Evolutionary conservation across 306 rosid species (phyloP), one percentile per base, ranked within the genome.

Genomic region (Citrullus amarus): DNA sequence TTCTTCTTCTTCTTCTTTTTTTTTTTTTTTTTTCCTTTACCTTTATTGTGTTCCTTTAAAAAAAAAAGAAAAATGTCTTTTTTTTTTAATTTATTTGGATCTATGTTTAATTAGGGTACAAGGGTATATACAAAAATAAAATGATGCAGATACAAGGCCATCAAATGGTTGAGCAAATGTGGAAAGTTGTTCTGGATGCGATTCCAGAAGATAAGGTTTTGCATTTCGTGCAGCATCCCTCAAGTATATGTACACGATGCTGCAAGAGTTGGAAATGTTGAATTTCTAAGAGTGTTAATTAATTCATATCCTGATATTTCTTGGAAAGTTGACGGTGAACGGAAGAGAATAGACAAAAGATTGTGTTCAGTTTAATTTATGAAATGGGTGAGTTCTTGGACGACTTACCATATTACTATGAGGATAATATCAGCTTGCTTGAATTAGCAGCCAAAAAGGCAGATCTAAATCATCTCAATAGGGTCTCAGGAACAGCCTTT

Each of bases 401-500:
- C 34, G 2, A 73, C 39, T 62, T 79, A 56, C 16, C 38, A 2
- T 32, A 58, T 13, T 72, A 11, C 28, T 18, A 68, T 1, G n/a
- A 46, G 15, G 30, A 75, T 4, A 43, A 63, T 0, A 79, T 67
- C 51, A 83, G 78, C 50, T 38, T 83, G 28, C 54, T 79, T 2
- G 78, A 79, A 66, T 38, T 66, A 25, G 86, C 74, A 1, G 80
- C 80, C n/a, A 44, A 34, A 38, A 57, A n/a, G 56, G 66, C 86
- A 48, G 55, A 53, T 66, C 62, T 7, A 15, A 69, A 38, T 22
- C 75, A 79, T 10, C 58, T 82, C 3, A 56, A 74, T 36, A 70
- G 76, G 1, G 80, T 82, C 2, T 73, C 80, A 1, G 85, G 85
- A 6, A 80, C 79, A 51, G 85, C 77, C 51, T 81, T 82, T 51